Evolutionary conservation across 2,329 filamentous ascomycete genomes (phyloP), one percentile per base, ranked within the genome.

Genomic region (Zarea fungicola): DNA sequence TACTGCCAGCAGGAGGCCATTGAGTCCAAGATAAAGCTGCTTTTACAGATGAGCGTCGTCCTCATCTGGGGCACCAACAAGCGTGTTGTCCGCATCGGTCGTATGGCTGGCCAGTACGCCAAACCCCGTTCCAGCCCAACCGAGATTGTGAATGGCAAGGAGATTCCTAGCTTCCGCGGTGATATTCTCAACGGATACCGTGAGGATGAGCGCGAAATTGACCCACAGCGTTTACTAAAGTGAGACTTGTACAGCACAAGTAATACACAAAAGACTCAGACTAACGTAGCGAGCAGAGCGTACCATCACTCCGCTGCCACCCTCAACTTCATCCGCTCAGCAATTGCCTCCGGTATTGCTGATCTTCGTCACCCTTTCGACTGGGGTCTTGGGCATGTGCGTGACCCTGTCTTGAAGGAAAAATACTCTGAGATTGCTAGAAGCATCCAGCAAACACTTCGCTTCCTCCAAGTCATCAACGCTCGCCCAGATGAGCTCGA

Each of bases 271-370:
- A 14, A 42, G 35, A n/a, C 21, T 11, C 13, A 18, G 6, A 56
- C 43, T 52, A 42, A 48, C 54, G 32, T 31, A n/a, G 2, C 13
- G 18, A 37, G 26, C 48, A 84, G 86, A 54, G 93, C 93, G 4
- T 99, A 99, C 73, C 93, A 96, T 69, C 87, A 97, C 68, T 96
- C 92, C 1, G 89, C 93, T 3, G 89, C 90, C 8, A 99, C 93
- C 0, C 77, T 96, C 53, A 99, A 99, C 72, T 97, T 93, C 69
- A 81, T 96, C 53, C 84, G 93, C 40, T 84, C 87, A 14, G 83
- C 92, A 42, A 73, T 97, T 35, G 78, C 87, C 1, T 91, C 89
- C 3, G 93, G 93, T 14, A 87, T 99, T 54, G 93, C 93, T 6
- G 93, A 99, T 65, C 76, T 99, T 40, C 91, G 96, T 70, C 87